Evolutionary conservation across 75 land plant genomes (phyloP), one percentile per base, ranked within the genome.

Genomic region (Sequoiadendron giganteum): DNA sequence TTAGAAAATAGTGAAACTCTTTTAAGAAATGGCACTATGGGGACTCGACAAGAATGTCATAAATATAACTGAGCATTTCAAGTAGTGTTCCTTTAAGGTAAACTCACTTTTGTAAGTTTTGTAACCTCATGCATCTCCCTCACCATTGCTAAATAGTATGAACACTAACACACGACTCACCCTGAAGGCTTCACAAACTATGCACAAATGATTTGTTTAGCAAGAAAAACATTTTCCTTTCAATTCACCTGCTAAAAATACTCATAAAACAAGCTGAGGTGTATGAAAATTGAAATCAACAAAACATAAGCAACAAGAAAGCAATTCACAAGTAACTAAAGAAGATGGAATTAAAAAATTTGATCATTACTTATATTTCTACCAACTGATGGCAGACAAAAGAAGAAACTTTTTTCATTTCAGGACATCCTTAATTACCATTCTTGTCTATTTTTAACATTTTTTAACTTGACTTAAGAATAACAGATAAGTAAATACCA

Each of bases 401-500:
- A 82, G n/a, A 82, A 82, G n/a, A 82, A 28, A 11, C 10, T 47
- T 11, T 36, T 11, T 45, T 10, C 34, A 11, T 82, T 47, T 82
- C 30, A 47, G 28, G 54, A n/a, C 25, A 34, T 47, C 30, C 48
- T 28, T 13, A 47, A 47, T 82, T 45, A 14, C 52, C 52, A n/a
- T 25, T 82, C 52, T 47, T 82, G 9, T 21, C 52, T 47, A 3
- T 82, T 82, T 10, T n/a, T 3, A n/a, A 28, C 30, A n/a, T 10
- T 79, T 82, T 45, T 82, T 30, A 25, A 82, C 47, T 28, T 47
- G 10, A 47, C 30, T 47, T n/a, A n/a, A 21, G 49, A 32, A 28
- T 45, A 82, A 87, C 21, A 86, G 54, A 86, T 38, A 18, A 89
- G 38, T 18, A 55, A n/a, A 89, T 96, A 98, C 99, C 99, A 93